Conservation (phyloP, 495 filamentous ascomycete genomes). For the Penicillium lividum region DNA sequence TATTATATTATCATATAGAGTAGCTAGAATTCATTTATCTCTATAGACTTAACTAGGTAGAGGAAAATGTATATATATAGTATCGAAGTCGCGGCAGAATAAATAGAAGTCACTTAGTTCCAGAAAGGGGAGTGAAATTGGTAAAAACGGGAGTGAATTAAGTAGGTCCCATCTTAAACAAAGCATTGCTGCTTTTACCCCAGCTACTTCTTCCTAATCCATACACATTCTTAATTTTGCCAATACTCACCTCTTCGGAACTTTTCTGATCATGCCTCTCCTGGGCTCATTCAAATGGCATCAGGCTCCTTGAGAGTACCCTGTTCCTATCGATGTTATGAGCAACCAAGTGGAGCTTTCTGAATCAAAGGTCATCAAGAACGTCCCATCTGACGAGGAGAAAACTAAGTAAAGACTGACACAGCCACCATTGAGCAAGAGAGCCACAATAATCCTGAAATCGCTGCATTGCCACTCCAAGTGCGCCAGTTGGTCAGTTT, state of each 20-base stretch:
- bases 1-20: too few relatives aligned
- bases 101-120: too few relatives aligned
- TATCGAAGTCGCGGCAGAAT: too few relatives aligned
- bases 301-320: not conserved
- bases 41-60: too few relatives aligned
- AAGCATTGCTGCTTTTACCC: too few relatives aligned
- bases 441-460: constrained; percentile 46
- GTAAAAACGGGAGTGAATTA: too few relatives aligned
- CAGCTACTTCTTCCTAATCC: too few relatives aligned
- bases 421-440: constrained; percentile 31
- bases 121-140: too few relatives aligned
- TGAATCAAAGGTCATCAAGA: constrained; percentile 8
- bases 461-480: constrained; percentile 47
- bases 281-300: constrained; percentile 12
- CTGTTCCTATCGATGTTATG: not conserved
- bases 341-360: not conserved
- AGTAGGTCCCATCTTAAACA: too few relatives aligned
- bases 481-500: constrained; percentile 56
- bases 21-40: too few relatives aligned
- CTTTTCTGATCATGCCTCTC: constrained; percentile 12
- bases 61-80: too few relatives aligned
- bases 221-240: not conserved
- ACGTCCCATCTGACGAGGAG: constrained; percentile 19
- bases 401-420: constrained; percentile 20
- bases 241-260: not conserved